Base-by-base conservation (phyloP, 2,329 filamentous ascomycete genomes). In the Fusarium equiseti region DNA sequence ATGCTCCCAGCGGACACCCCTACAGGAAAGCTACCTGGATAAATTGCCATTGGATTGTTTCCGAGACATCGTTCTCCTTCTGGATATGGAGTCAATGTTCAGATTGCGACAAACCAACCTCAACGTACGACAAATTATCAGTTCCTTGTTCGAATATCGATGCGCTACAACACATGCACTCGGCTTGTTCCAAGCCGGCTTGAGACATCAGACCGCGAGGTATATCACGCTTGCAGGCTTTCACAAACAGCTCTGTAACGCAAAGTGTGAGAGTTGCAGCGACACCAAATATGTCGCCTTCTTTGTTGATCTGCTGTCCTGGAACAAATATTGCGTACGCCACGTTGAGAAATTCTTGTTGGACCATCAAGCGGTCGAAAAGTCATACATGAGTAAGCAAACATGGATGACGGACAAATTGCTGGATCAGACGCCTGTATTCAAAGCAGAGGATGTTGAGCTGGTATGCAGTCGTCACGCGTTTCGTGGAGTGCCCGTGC, bases 1-100 rank as follows among this genome's bases (percentile, higher is more conserved):
- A 11, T 38, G 5, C 6, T 12, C 18, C 3, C 11, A 26, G 20
- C 31, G 31, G 11, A 38, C 9, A n/a, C 18, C 35, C 3, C 3
- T 31, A 1, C 22, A 35, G 3, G n/a, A 38, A 2, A n/a, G 16
- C 8, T 11, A 15, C 15, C 22, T 35, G 4, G 20, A 40, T 1
- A 40, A 15, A 10, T 9, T 27, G 3, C 22, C 18, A 5, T 8
- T 26, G 3, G 22, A 40, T 13, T 52, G 12, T 8, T 9, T 38
- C 1, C 55, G 76, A 43, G 54, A 77, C 13, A 53, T 79, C 1
- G 57, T 78, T 18, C 59, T 77, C 15, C 60, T 55, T 46, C 56
- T 79, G 11, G 79, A 81, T 49, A 75, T 81, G 26, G 20, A 60
- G n/a, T 77, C 77, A 26, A 8, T 81, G 20, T 78, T 80, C 53